These are phyloP conservation scores for Alternaria incomplexa DNA, from an alignment of 2,329 filamentous ascomycete genomes.

Conservation along the genomic window DNA sequence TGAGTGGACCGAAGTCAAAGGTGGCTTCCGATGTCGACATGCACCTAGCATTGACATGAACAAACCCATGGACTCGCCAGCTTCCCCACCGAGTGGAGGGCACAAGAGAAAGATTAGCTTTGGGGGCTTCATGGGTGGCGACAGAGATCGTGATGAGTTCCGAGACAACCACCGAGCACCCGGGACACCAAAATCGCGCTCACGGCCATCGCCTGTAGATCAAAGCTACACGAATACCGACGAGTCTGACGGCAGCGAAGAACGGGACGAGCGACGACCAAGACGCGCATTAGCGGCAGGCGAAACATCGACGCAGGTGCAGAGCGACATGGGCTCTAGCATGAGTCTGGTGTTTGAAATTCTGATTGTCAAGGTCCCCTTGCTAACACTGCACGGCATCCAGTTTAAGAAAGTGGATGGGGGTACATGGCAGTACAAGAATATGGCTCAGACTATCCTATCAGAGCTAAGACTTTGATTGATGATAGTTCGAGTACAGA, in stretches of 20 bases:
- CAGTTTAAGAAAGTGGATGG: conserved; percentile 97
- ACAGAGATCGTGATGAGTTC: conserved; percentile 69
- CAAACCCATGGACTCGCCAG: conserved; percentile 66
- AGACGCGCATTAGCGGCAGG: conserved; percentile 63
- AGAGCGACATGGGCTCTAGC: conserved; percentile 84
- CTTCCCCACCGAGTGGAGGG: conserved; percentile 46
- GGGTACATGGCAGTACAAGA: conserved; percentile 98
- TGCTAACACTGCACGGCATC: conserved; percentile 90
- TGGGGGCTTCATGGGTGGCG: conserved; percentile 67
- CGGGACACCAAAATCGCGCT: conserved; percentile 55
- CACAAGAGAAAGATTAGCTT: conserved; percentile 86
- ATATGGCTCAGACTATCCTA: conserved; percentile 95
- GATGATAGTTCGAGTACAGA: not conserved
- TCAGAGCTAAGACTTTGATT: conserved; percentile 65
- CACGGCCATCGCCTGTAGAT: conserved; percentile 61
- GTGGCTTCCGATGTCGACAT: conserved; percentile 89
- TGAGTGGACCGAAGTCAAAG: conserved; percentile 90
- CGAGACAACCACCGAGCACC: conserved; percentile 65
- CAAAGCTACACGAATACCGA: conserved; percentile 87
- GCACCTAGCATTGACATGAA: conserved; percentile 87
- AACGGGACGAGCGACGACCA: conserved; percentile 55
- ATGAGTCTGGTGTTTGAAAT: conserved; percentile 93
- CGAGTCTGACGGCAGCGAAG: conserved; percentile 74
- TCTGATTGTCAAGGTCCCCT: conserved; percentile 94
- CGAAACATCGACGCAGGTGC: conserved; percentile 90